These are phyloP conservation scores for Neopestalotiopsis sp. DNA, from an alignment of 2,329 filamentous ascomycete species.

Conservation along the genomic window DNA sequence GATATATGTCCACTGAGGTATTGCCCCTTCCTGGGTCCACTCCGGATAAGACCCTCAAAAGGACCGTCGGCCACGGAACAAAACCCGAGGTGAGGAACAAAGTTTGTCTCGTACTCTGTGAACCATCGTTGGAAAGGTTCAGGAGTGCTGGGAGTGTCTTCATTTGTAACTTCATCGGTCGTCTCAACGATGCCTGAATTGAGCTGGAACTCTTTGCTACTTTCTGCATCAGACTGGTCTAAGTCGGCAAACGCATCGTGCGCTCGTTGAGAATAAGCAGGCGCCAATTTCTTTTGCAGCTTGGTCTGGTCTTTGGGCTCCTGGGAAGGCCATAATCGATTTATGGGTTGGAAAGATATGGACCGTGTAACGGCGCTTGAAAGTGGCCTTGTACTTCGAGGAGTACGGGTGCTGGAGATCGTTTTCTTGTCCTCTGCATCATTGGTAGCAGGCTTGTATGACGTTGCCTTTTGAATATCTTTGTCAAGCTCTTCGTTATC, in stretches of 20 bases:
- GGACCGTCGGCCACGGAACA: conserved; percentile 25
- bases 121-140: neutral
- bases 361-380: neutral
- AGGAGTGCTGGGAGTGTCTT: neutral
- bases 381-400: neutral
- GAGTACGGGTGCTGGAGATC: too few species aligned
- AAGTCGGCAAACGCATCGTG: conserved; percentile 1
- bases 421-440: neutral
- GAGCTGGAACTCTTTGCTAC: neutral
- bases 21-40: conserved; percentile 23
- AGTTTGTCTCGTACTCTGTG: conserved; percentile 1
- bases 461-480: neutral
- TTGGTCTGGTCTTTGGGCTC: neutral
- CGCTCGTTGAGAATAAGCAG: conserved; percentile 1
- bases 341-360: conserved; percentile 7
- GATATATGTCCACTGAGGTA: conserved; percentile 24
- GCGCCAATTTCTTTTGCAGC: neutral
- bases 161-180: neutral
- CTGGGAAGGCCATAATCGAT: neutral
- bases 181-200: neutral
- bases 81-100: neutral
- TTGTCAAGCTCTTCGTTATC: neutral
- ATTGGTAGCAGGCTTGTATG: neutral
- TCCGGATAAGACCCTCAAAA: conserved; percentile 29
- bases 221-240: neutral